Conservation (phyloP, 2,329 filamentous ascomycete species). For the Sporothrix globosa region DNA sequence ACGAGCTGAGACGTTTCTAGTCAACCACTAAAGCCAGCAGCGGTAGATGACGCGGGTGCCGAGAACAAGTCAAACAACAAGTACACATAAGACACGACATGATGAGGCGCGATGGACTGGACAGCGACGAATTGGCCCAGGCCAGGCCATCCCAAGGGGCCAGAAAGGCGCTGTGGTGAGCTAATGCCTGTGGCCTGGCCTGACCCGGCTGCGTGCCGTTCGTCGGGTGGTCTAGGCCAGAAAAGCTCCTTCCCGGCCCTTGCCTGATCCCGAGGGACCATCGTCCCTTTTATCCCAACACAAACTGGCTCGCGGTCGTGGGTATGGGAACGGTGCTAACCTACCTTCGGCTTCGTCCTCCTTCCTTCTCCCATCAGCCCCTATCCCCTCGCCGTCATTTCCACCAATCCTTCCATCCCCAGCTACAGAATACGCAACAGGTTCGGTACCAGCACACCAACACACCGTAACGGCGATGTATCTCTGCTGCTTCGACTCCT, state of each 20-base stretch:
- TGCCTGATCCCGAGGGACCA: constrained; percentile 28
- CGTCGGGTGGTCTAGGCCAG: constrained; percentile 26
- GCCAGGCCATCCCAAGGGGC: background rate
- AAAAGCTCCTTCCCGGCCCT: constrained; percentile 31
- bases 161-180: constrained; percentile 25
- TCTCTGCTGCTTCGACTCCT: background rate
- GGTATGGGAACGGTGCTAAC: background rate
- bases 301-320: background rate
- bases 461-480: background rate
- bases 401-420: background rate
- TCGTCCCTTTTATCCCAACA: constrained; percentile 5
- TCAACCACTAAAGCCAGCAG: background rate
- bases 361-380: background rate
- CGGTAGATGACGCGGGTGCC: background rate
- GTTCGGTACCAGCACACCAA: constrained; percentile 8
- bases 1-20: background rate
- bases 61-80: background rate
- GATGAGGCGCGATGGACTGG: background rate
- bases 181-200: constrained; percentile 3
- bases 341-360: background rate
- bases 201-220: constrained; percentile 32
- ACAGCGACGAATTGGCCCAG: background rate
- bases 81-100: background rate
- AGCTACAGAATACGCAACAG: background rate
- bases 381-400: background rate